Base-by-base conservation (phyloP, 345 rosid species). In the Noccaea bulbosa region DNA sequence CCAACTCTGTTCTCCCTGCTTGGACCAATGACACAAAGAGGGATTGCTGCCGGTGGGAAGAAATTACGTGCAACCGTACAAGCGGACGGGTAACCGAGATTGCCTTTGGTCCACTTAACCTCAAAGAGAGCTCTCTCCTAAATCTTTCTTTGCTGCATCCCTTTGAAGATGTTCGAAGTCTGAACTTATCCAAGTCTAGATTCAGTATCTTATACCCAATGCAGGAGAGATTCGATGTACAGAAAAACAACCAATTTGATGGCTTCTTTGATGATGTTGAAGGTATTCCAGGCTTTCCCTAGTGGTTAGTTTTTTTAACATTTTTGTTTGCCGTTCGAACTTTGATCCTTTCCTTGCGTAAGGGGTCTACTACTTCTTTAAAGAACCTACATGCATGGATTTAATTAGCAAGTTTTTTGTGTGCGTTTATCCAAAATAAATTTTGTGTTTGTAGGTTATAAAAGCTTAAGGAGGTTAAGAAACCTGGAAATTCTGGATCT, bases 241-340 rank as follows among this genome's bases (percentile, higher is more conserved):
- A 27, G 4, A 27, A 2, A 27, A 3, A 27, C 4, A 27, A 27
- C 4, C 30, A 27, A 1, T 50, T 50, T 52, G 8, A 5, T 35
- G 70, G 70, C 40, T 65, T 73, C 9, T 30, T 65, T 65, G 71
- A 73, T 56, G 52, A 57, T 32, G 12, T 65, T 2, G 70, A 55
- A 46, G 71, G 65, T 72, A 72, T 5, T 7, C 6, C 15, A 20
- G 5, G 20, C 20, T 59, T 24, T 69, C 16, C 17, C 2, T 14
- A 34, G 24, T 41, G 33, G 49, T 51, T 51, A 17, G 7, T 3
- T 27, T 27, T 27, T 27, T 27, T 8, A 20, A n/a, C 27, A 8
- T 5, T 44, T 27, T 43, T 27, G 4, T 39, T 43, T 51, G 0
- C 12, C 9, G 1, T 11, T 5, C 8, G 15, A 24, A 5, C 15